Base-by-base conservation (phyloP, 2,329 filamentous ascomycete genomes). In the Ophiostoma quercus region DNA sequence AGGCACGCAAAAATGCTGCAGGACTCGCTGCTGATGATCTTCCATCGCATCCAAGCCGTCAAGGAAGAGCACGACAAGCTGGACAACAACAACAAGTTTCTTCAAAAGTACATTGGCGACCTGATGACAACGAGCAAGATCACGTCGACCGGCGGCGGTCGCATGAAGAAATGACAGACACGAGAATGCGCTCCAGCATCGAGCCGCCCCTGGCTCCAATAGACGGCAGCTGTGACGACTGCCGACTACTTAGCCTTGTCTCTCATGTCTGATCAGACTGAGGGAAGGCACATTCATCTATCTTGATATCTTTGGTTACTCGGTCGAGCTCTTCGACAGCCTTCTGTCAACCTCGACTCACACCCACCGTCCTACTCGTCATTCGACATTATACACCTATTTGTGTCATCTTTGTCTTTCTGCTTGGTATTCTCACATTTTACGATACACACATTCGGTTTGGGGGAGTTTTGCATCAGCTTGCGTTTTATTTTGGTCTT, bases 71-170 rank as follows among this genome's bases (percentile, higher is more conserved):
- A 99, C 77, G 92, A 97, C 81, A 97, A 97, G 80, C 88, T 99
- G 69, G 94, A 98, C 79, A 95, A 87, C 79, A 94, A 97, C 79
- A 99, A 99, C 84, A 94, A 93, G 76, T 97, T 98, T 77, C 82
- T 99, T 66, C 94, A 98, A 79, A 97, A 97, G 79, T 98, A 98
- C 78, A 98, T 98, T 76, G 94, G 94, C 74, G 94, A 97, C 77
- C 84, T 98, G 69, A 98, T 97, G 87, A 92, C 92, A 74, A 90
- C 88, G n/a, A 89, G 87, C 78, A 90, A 90, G 77, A 90, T 91
- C 74, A 90, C 88, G 0, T 84, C 88, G 1, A 82, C 84, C 1
- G 66, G 70, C 39, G 80, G 81, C 69, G 81, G 79, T 72, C 81
- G 84, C 41, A 80, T 79, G 69, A 85, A 86, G 76, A 88, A 87